Conservation (phyloP, 129 eudicot genomes). For the Helianthus annuus region DNA sequence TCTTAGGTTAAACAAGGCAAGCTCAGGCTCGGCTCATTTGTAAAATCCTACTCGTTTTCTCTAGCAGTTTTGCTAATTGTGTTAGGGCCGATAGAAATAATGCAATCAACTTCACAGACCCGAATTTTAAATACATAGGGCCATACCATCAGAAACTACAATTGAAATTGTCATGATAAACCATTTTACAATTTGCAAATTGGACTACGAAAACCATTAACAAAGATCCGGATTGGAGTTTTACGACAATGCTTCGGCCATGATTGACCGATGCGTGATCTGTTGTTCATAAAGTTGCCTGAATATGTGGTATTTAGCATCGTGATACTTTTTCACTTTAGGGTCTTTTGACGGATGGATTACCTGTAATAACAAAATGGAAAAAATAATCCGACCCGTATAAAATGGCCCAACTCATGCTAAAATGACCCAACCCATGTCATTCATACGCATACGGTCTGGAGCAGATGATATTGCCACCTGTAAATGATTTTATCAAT, state of each 20-base stretch:
- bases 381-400: neutral
- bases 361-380: slow-evolving; percentile 45
- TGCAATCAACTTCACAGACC: slow-evolving; percentile 1
- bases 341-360: slow-evolving; percentile 75
- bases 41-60: neutral
- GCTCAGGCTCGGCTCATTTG: too few relatives aligned
- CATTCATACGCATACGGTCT: neutral
- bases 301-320: slow-evolving; percentile 80
- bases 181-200: slow-evolving; percentile 4
- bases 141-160: slow-evolving; percentile 7
- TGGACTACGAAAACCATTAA: slow-evolving; percentile 3
- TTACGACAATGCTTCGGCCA: slow-evolving; percentile 57
- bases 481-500: neutral
- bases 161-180: neutral
- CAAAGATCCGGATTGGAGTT: slow-evolving; percentile 12
- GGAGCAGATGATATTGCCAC: neutral
- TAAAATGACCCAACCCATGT: neutral
- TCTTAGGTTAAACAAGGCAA: too few relatives aligned
- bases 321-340: slow-evolving; percentile 80
- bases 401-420: neutral
- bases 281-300: slow-evolving; percentile 88
- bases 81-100: neutral
- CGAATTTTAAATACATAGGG: slow-evolving; percentile 1
- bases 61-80: neutral
- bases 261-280: slow-evolving; percentile 65